These are phyloP conservation scores for Ulmus americana DNA, from an alignment of 331 rosid genomes.

Conservation along the genomic window DNA sequence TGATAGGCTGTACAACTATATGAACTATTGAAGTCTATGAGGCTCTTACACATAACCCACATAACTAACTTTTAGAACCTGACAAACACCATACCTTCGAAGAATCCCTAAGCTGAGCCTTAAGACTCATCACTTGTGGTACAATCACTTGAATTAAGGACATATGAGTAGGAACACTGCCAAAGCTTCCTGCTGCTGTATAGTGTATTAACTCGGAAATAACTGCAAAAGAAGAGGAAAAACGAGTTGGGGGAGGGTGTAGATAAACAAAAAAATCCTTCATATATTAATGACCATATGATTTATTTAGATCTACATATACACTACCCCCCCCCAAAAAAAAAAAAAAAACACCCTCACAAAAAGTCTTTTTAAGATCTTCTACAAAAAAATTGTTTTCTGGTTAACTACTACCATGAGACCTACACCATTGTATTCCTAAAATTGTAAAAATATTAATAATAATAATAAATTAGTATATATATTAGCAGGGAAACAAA, in stretches of 20 bases:
- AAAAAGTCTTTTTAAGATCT: no score
- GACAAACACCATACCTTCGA: slow-evolving; percentile 58
- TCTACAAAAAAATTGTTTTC: no score
- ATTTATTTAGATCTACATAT: no score
- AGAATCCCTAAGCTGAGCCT: slow-evolving; percentile 84
- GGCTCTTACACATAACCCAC: neutral
- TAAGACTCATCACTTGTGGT: slow-evolving; percentile 87
- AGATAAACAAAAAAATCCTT: slow-evolving; percentile 11
- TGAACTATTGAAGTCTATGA: neutral
- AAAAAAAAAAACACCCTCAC: no score
- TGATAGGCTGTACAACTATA: no score
- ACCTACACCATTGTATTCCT: neutral
- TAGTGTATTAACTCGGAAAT: slow-evolving; percentile 94
- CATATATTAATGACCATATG: neutral
- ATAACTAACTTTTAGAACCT: slow-evolving; percentile 17
- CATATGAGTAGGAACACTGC: slow-evolving; percentile 68
- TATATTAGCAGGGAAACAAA: neutral
- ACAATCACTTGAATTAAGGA: slow-evolving; percentile 93
- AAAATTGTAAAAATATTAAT: neutral
- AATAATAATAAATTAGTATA: neutral
- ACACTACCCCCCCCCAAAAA: no score
- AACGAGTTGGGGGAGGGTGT: neutral
- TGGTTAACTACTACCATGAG: no score
- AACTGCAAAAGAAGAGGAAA: slow-evolving; percentile 50
- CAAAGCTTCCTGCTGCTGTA: slow-evolving; percentile 59